Base-by-base conservation (phyloP, 2,329 filamentous ascomycete species). In the Lachnellula suecica region DNA sequence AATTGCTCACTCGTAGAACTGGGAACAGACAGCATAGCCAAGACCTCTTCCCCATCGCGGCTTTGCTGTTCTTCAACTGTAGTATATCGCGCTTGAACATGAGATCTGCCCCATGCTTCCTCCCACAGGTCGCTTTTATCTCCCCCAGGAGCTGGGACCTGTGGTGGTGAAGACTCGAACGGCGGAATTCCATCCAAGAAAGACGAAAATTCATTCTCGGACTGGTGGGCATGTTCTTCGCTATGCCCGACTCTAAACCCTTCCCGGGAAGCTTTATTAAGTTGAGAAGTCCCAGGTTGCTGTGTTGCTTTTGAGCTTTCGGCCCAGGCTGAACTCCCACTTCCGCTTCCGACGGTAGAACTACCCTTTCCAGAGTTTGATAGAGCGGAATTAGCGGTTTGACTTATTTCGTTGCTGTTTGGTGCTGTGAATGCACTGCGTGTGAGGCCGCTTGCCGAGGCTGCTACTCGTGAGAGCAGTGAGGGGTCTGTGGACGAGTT, bases 21-120 rank as follows among this genome's bases (percentile, higher is more conserved):
- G 60, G 66, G 55, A 68, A 64, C 45, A 13, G 60, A 63, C 10
- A 78, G 67, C 23, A 78, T 62, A n/a, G 63, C 60, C 9, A 73
- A 47, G 4, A 77, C 73, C 4, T 66, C 74, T 31, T 65, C 58
- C 23, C 75, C 75, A 57, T 78, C 75, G 25, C 42, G 49, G 20
- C 29, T 52, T 49, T 64, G 53, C 56, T 63, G 60, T 13, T 67
- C 59, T 9, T 49, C 35, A 4, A 64, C 51, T 24, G 58, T 59
- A n/a, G 23, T 44, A 9, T 15, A 15, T 6, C 38, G 13, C 13
- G 23, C 24, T 40, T 25, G 5, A 24, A 38, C 17, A 38, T 58
- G 59, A 38, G 61, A 55, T 24, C 44, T 50, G 5, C 49, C 46
- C 63, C 63, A 65, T 38, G 51, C 55, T 24, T 61, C 49, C n/a